Evolutionary conservation across 495 filamentous ascomycete species (phyloP), one percentile per base, ranked within the genome.

Genomic region (Aspergillus diversus): DNA sequence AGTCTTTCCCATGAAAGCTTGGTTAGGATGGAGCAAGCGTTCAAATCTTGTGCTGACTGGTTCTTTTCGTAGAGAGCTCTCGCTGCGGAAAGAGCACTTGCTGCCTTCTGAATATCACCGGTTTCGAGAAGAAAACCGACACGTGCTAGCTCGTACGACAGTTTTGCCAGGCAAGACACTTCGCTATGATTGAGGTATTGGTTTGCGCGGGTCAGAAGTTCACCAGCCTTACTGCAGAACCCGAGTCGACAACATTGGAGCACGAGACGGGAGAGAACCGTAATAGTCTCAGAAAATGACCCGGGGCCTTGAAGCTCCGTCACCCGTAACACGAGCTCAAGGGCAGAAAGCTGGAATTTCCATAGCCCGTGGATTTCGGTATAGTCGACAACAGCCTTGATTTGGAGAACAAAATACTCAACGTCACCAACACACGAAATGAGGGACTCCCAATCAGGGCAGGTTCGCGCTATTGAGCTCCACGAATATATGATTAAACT

Each of bases 231-330:
- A 13, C 83, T 83, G 17, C 89, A 89, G 64, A 91, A 89, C 32
- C 95, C 95, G 58, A 94, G 84, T 17, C 83, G 84, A 55, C 91
- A 84, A 68, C 92, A 91, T 63, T 93, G 90, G 5, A 87, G 64
- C 2, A 87, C 90, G 1, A 96, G 76, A 0, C 76, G 75, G 15
- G 85, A 84, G 34, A 89, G 80, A 54, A 85, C 79, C 17, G 80
- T 66, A 7, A 93, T 79, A 11, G 88, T 71, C 16, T 84, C 83
- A 15, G 76, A 81, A 50, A 79, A 65, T 65, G 90, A 85, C 2
- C 73, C 75, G 32, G 78, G 72, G 11, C 76, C 66, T 17, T 84
- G 73, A 13, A 81, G 62, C 53, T 85, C 83, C n/a, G 89, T 77
- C 33, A 83, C 83, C 7, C 83, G 78, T 21, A 92, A 71, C 33